Evolutionary conservation across 2,329 filamentous ascomycete genomes (phyloP).

Genomic region (Pestalotiopsis sp.): DNA sequence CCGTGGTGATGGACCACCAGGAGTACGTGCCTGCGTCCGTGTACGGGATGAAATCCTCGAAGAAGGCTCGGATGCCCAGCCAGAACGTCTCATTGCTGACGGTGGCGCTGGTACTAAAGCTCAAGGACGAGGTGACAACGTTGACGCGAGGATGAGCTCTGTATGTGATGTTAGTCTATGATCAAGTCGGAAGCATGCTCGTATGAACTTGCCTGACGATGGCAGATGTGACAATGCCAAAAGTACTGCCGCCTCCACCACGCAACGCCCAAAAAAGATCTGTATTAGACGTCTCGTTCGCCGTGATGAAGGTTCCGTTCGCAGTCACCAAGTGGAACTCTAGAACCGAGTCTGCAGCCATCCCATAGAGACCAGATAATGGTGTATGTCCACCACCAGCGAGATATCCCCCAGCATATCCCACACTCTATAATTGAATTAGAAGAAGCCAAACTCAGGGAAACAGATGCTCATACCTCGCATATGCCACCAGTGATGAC

Average conservation of each 20-base stretch:
- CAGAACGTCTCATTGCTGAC: conserved; percentile 35
- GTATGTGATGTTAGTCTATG: too few species aligned
- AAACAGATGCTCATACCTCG: conserved; percentile 18
- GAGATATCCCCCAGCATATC: conserved; percentile 49
- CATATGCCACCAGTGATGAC: conserved; percentile 59
- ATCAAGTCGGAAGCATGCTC: too few species aligned
- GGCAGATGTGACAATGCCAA: conserved; percentile 46
- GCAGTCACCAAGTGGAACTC: conserved; percentile 52
- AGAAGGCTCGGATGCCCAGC: conserved; percentile 30
- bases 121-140: conserved; percentile 31
- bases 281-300: conserved; percentile 42
- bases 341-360: conserved; percentile 54
- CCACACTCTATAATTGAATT: conserved; percentile 42
- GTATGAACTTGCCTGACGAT: conserved; percentile 37
- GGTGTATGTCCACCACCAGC: conserved; percentile 58
- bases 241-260: conserved; percentile 48
- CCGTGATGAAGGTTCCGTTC: conserved; percentile 46
- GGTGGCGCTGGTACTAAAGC: conserved; percentile 21
- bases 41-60: conserved; percentile 33
- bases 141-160: conserved; percentile 32
- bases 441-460: background rate
- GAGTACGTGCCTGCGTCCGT: conserved; percentile 37
- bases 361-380: conserved; percentile 50
- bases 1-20: conserved; percentile 29
- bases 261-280: conserved; percentile 56